Conservation (phyloP, 495 filamentous ascomycete species). For the Lasiosphaeriaceae sp. region DNA sequence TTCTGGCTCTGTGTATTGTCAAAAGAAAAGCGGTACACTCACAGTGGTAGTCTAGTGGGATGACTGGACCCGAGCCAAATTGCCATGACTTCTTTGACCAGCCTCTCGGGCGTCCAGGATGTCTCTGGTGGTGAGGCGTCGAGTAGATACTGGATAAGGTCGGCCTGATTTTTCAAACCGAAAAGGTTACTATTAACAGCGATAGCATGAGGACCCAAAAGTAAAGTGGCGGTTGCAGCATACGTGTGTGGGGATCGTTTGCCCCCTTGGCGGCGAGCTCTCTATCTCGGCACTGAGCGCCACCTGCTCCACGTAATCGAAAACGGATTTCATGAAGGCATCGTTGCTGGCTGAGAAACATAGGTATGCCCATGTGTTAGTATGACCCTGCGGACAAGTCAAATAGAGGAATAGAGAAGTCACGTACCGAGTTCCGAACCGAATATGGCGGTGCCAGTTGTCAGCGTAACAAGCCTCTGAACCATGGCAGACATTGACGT, state of each 20-base stretch:
- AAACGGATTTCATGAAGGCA: slow-evolving; percentile 14
- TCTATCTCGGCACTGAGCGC: slow-evolving; percentile 15
- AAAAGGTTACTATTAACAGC: too few species aligned
- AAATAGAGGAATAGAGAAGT: not conserved
- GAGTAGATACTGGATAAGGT: too few species aligned
- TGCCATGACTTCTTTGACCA: too few species aligned
- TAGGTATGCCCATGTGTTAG: not conserved
- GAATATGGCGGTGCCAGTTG: not conserved
- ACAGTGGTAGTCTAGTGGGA: too few species aligned
- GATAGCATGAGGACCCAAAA: too few species aligned
- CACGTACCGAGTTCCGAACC: not conserved
- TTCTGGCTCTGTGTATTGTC: too few species aligned
- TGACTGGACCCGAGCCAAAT: too few species aligned
- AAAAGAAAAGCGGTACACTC: too few species aligned
- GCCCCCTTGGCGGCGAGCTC: slow-evolving; percentile 1
- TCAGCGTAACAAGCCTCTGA: not conserved
- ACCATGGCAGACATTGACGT: not conserved
- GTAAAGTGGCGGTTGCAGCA: too few species aligned
- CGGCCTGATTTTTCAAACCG: too few species aligned
- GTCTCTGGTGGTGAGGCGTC: not conserved
- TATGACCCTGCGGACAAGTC: too few species aligned
- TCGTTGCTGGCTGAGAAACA: slow-evolving; percentile 19
- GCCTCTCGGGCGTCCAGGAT: not conserved
- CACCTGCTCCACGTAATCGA: slow-evolving; percentile 17
- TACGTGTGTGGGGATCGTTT: too few species aligned